Conservation (phyloP, 2,329 filamentous ascomycete species). For the Colletotrichum sublineola region DNA sequence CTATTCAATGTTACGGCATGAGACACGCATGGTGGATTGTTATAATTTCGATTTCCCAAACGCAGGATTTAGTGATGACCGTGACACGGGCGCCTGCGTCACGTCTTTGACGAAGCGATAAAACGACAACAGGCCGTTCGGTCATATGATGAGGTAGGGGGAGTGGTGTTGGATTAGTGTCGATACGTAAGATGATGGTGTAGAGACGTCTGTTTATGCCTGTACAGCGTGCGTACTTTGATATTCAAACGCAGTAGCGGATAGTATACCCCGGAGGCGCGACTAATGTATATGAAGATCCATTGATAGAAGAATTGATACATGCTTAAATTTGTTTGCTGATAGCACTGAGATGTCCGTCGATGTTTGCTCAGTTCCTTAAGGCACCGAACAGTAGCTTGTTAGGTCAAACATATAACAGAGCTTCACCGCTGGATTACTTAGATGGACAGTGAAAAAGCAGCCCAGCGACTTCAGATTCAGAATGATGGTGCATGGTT, state of each 20-base stretch:
- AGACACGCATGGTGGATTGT: constrained; percentile 43
- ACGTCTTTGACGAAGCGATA: neutral
- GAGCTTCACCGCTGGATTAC: neutral
- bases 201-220: constrained; percentile 37
- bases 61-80: constrained; percentile 1
- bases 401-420: neutral
- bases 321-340: neutral
- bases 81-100: neutral
- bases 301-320: constrained; percentile 30
- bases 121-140: neutral
- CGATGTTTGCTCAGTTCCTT: neutral
- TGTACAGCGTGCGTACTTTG: constrained; percentile 49
- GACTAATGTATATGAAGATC: constrained; percentile 50
- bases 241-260: constrained; percentile 45
- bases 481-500: neutral
- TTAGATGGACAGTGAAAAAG: too few relatives aligned
- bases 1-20: constrained; percentile 40
- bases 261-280: constrained; percentile 55
- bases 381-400: neutral
- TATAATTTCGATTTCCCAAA: constrained; percentile 15
- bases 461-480: neutral
- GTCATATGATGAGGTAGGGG: constrained; percentile 7
- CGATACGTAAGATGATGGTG: constrained; percentile 44
- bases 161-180: constrained; percentile 43
- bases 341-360: too few relatives aligned